Evolutionary conservation across 2,329 filamentous ascomycete species (phyloP).

Genomic region (Coniochaeta pulveracea): DNA sequence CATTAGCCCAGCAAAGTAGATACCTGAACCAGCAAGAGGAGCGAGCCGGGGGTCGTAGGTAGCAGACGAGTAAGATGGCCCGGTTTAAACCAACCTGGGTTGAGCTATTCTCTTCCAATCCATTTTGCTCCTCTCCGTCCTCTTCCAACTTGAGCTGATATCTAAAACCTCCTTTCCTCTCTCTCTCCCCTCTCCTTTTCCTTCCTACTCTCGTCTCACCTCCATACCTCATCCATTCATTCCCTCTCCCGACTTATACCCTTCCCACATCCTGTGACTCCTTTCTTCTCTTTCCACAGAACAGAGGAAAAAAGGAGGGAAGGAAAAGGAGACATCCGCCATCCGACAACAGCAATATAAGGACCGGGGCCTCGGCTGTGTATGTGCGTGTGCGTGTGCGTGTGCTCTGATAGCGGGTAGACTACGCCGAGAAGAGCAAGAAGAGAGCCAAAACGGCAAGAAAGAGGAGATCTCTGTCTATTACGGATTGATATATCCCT

Average conservation of each 20-base stretch:
- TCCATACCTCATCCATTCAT: constrained; percentile 39
- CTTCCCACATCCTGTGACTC: constrained; percentile 26
- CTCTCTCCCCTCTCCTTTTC: constrained; percentile 18
- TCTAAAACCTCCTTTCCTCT: constrained; percentile 25
- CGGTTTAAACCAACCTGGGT: constrained; percentile 28
- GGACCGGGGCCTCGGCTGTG: no score
- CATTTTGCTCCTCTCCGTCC: constrained; percentile 41
- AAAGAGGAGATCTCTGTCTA: no score
- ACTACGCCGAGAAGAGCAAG: constrained; percentile 5
- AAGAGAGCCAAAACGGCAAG: neutral
- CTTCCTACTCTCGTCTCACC: no score
- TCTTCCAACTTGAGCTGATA: constrained; percentile 34
- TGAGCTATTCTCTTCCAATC: constrained; percentile 36
- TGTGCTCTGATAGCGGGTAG: constrained; percentile 5
- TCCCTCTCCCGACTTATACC: constrained; percentile 38
- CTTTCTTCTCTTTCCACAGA: constrained; percentile 15
- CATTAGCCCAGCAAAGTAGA: no score
- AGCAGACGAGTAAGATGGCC: constrained; percentile 35
- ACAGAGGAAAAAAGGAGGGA: constrained; percentile 21
- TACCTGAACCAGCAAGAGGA: neutral
- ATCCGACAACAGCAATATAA: constrained; percentile 15
- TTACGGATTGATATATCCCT: no score
- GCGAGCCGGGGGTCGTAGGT: constrained; percentile 16
- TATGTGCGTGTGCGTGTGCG: no score
- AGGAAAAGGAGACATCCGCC: constrained; percentile 18